Base-by-base conservation (phyloP, 352 stramenopile species). In the Globisporangium ultimum region DNA sequence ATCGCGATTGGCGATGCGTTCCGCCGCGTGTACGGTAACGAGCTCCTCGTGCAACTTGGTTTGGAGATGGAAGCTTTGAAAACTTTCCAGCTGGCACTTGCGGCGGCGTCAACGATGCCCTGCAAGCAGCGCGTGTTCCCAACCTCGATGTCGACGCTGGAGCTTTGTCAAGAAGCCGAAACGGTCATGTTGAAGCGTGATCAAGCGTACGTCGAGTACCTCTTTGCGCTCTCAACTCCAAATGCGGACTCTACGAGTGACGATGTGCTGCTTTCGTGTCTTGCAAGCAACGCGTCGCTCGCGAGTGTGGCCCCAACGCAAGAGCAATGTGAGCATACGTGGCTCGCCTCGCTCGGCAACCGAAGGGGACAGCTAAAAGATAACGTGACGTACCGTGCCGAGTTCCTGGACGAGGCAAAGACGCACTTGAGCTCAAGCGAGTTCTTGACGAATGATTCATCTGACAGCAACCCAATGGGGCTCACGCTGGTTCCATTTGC, bases 121-220 rank as follows among this genome's bases (percentile, higher is more conserved):
- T 61, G 68, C 21, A 54, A 58, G 18, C 69, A 88, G 41, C 68
- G 77, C 49, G 68, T 80, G 18, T 64, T 87, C 22, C 63, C 64
- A 2, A 50, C 48, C 17, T 55, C 55, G 17, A 62, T 65, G 1
- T 80, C 80, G 47, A 89, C 80, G 17, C 74, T 86, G 34, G 63
- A 72, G 28, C 48, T 93, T 28, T 93, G 81, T 42, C 78, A 91
- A 48, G 67, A 72, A 22, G 72, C 75, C 2, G 78, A 89, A 22
- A 70, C 15, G 2, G 74, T 86, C 45, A 65, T 78, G 50, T 24
- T 90, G 9, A 72, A 83, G 46, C 77, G 79, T 34, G 80, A 93
- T 42, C 60, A 87, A 34, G 68, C 66, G 3, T 89, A 87, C 42
- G 55, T 87, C 13, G 84, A 93, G 58, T 74, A 89, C 34, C 62